Base-by-base conservation (phyloP, 352 stramenopile species). In the Phytophthora idaei region DNA sequence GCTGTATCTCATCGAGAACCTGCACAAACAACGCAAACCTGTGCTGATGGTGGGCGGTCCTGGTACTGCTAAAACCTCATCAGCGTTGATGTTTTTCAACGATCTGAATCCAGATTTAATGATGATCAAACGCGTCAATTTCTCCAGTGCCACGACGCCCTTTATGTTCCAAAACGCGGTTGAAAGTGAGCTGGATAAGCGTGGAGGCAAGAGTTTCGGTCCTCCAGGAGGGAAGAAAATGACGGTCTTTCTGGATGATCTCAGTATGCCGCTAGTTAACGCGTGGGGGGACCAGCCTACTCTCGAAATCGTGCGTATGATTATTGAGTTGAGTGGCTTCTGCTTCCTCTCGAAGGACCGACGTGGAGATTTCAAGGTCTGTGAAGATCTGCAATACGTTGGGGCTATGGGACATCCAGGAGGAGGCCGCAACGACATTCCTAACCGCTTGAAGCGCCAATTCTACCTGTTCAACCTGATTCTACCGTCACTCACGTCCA, bases 401-500 rank as follows among this genome's bases (percentile, higher is more conserved):
- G 97, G 92, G 1, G 97, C 96, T n/a, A 99, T 99, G 97, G 94
- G 95, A 31, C 97, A 99, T 61, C 97, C 97, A 12, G 97, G 97
- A 57, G 95, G 96, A 61, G 97, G 97, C 21, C 95, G 97, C 52
- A 99, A 99, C 70, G 97, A 99, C 74, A 99, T 99, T 68, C 97
- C 97, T n/a, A 99, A 99, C 73, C 93, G 97, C 1, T 83, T 99
- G 34, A 99, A 99, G 83, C 94, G 97, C n/a, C 98, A 99, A 61
- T 99, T 99, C 71, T 99, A 98, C 80, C 85, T 99, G 21, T 99
- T 99, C 75, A 99, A 99, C 80, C 73, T 99, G 32, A 97, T 99
- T 54, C 67, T 99, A 28, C 97, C 97, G 25, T 98, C 90, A 37
- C 90, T 99, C 36, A 99, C 95, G 21, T 99, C 95, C 62, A 99